These are phyloP conservation scores for Sideroxylon spinosum DNA, from an alignment of 179 eudicot genomes.

Conservation along the genomic window DNA sequence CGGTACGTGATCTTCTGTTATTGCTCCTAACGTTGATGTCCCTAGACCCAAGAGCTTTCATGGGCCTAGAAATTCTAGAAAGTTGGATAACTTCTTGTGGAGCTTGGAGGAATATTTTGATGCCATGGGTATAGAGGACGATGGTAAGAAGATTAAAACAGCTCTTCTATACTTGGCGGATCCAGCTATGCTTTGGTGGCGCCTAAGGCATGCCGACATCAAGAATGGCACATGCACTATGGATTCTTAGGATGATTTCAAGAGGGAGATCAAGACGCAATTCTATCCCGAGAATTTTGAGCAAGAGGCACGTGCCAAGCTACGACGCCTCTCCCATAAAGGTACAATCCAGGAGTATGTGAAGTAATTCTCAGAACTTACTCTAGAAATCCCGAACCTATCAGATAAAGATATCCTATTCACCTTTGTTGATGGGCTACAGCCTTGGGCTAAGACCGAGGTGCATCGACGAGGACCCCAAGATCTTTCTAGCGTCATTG, in stretches of 20 bases:
- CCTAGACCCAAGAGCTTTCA: background rate
- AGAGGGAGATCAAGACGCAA: background rate
- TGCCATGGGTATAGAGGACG: background rate
- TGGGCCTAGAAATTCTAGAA: background rate
- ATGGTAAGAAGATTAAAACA: background rate
- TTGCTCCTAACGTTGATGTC: background rate
- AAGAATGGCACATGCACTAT: background rate
- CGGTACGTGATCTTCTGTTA: too few species aligned
- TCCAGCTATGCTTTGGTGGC: background rate
- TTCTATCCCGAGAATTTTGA: background rate
- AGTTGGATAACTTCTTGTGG: background rate
- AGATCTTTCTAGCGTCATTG: background rate
- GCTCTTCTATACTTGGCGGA: background rate
- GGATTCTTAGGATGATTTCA: background rate
- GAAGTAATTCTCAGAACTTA: background rate
- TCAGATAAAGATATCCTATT: background rate
- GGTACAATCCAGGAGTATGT: background rate
- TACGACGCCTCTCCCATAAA: background rate
- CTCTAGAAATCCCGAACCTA: background rate
- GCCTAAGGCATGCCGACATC: background rate
- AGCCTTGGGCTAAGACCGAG: background rate
- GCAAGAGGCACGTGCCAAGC: background rate
- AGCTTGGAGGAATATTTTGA: background rate
- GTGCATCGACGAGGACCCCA: background rate
- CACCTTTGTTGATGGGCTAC: background rate